Percentiles rank a stretch among this genome's conserved stretches.
Conservation (phyloP, 1,284 basidiomycete species). For the Ceratobasidium sp. region DNA sequence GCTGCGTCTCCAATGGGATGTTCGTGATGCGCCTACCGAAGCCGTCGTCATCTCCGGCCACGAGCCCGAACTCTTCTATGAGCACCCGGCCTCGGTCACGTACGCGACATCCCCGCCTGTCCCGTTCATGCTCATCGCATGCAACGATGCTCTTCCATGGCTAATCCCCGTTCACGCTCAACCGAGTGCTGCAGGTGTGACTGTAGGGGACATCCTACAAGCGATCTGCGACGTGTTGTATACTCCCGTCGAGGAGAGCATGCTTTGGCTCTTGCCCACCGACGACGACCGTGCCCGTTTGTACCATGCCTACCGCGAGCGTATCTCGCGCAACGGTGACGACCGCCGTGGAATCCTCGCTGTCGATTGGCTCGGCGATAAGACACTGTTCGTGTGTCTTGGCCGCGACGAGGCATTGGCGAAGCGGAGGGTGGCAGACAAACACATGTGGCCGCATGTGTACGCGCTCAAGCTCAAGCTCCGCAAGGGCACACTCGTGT, state of each 20-base stretch:
- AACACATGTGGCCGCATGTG: constrained; percentile 36
- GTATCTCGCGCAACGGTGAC: constrained; percentile 10
- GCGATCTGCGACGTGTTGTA: constrained; percentile 3
- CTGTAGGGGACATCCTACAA: constrained; percentile 14
- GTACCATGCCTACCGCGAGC: constrained; percentile 20
- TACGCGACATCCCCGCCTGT: constrained; percentile 33
- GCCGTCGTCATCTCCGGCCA: constrained; percentile 9
- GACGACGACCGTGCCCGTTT: constrained; percentile 19
- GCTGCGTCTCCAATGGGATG: constrained; percentile 28
- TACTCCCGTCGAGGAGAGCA: constrained; percentile 10
- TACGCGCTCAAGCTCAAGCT: constrained; percentile 38
- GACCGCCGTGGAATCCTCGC: constrained; percentile 17
- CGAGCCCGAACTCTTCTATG: constrained; percentile 15
- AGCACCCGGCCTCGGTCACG: constrained; percentile 12
- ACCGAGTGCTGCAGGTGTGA: constrained; percentile 20
- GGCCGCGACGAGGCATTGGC: constrained; percentile 35
- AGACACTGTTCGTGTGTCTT: constrained; percentile 29
- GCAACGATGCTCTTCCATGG: constrained; percentile 25
- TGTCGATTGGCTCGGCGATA: constrained; percentile 33
- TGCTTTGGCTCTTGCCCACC: constrained; percentile 12
- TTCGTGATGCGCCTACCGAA: constrained; percentile 13
- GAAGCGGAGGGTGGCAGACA: constrained; percentile 29
- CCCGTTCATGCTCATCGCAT: constrained; percentile 26
- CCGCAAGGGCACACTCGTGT: constrained; percentile 27
- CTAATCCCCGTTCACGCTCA: constrained; percentile 29